Evolutionary conservation across 768 basidiomycete species (phyloP).

Genomic region (Tylopilus sp.): DNA sequence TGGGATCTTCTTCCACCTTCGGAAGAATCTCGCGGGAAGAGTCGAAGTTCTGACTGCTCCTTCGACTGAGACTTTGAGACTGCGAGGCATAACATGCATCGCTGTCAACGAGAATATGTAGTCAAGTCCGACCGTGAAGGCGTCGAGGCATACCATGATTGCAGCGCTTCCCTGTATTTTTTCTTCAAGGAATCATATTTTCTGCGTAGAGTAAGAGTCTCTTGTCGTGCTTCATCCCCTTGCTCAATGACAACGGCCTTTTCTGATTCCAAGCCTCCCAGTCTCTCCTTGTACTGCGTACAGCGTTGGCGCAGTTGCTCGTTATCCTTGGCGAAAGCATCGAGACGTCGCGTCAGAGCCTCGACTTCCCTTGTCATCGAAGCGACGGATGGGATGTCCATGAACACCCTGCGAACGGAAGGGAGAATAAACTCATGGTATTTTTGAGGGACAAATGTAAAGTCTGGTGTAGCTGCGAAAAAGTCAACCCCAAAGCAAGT

Average conservation of each 20-base stretch:
- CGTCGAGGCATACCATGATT: conserved; percentile 11
- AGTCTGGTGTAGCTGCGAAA: conserved; percentile 46
- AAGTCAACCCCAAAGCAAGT: not conserved
- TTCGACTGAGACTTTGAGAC: conserved; percentile 6
- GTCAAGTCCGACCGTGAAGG: not conserved
- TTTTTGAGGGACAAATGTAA: conserved; percentile 50
- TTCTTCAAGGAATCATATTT: conserved; percentile 32
- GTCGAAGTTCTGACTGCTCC: conserved; percentile 12
- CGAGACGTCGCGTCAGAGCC: conserved; percentile 37
- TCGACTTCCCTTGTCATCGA: conserved; percentile 33
- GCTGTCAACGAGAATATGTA: not conserved
- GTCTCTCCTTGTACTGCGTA: conserved; percentile 37
- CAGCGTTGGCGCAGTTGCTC: conserved; percentile 42
- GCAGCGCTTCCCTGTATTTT: conserved; percentile 20
- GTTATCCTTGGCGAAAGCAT: conserved; percentile 39
- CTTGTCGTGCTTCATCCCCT: conserved; percentile 37
- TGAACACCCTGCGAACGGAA: conserved; percentile 52
- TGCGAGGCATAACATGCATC: not conserved
- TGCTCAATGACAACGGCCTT: conserved; percentile 26
- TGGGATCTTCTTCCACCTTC: conserved; percentile 20
- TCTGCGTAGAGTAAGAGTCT: conserved; percentile 37
- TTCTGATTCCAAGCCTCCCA: conserved; percentile 31
- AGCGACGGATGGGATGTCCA: conserved; percentile 38
- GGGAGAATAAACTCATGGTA: conserved; percentile 57
- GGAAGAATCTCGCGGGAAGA: conserved; percentile 11